Base-by-base conservation (phyloP, 805 yeast genomes). In the Saccharomyces jurei region DNA sequence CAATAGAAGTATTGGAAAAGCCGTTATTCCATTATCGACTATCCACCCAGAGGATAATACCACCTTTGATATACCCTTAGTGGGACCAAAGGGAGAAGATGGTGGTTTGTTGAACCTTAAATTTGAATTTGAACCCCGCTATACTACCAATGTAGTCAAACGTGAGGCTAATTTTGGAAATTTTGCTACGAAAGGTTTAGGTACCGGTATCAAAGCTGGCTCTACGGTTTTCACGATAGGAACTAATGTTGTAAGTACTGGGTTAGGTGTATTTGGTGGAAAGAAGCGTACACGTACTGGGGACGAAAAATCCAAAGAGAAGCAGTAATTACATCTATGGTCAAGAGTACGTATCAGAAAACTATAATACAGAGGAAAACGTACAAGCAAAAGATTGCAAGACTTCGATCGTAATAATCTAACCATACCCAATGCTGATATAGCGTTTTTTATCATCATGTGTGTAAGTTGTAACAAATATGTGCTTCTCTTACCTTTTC, bases 1-100 rank as follows among this genome's bases (percentile, higher is more conserved):
- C 57, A 91, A 89, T 68, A 97, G 91, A 68, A 74, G 77, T 58
- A 74, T 91, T 54, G 95, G 96, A 51, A 74, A 73, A 41, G 86
- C 83, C 10, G 59, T 63, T 27, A 65, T 89, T 55, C 76, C 79
- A 8, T 71, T 91, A 54, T 67, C 78, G 0, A 80, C 80, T 10
- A 73, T 89, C 26, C 81, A 82, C 58, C 87, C 90, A 3, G 75
- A 78, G 52, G 73, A 74, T 25, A 78, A 78, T 46, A 68, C 71
- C 17, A 82, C 78, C 17, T 68, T 78, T 55, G 80, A 77, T 46
- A 71, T 83, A 48, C 80, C 81, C 2, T 51, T 67, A 25, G 60
- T 56, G 6, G 77, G 70, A 22, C 71, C 68, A 50, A 64, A 73
- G 30, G 77, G 74, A 28, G 63, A 64, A 36, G 69, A 68, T 59